Percentiles rank a stretch among this genome's conserved stretches.
Conservation (phyloP, 192 early-diverging fungal species). For the Backusella sp. region DNA sequence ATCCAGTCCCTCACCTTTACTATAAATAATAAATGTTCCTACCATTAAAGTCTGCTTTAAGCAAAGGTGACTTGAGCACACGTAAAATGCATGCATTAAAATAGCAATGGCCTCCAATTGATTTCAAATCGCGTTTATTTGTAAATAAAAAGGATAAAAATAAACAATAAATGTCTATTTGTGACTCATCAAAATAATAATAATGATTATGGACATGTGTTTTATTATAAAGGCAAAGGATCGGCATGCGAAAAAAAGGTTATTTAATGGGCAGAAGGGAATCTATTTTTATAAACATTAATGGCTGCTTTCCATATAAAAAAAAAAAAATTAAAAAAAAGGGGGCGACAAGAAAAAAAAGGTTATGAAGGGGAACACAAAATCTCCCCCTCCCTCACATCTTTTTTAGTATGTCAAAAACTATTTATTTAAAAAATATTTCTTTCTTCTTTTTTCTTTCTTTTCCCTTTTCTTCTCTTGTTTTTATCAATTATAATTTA, state of each 20-base stretch:
- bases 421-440: background rate
- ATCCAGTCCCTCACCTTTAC: background rate
- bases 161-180: background rate
- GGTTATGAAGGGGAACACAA: constrained; percentile 4
- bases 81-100: background rate
- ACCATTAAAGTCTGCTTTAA: too few species aligned
- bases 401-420: constrained; percentile 1
- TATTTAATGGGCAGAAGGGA: background rate
- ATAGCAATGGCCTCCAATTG: background rate
- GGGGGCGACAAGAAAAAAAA: background rate
- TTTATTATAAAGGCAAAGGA: background rate
- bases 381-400: background rate
- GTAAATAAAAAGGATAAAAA: background rate
- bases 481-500: background rate
- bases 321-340: background rate
- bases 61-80: too few species aligned
- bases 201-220: background rate
- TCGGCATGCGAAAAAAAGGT: background rate
- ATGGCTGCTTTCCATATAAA: background rate
- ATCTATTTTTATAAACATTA: constrained; percentile 1
- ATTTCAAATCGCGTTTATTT: background rate
- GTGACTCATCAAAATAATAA: background rate
- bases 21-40: too few species aligned
- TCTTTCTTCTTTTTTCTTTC: background rate
- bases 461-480: constrained; percentile 4